Evolutionary conservation across 2,329 filamentous ascomycete genomes (phyloP), one percentile per base, ranked within the genome.

Genomic region (Hypoxylon sp.): DNA sequence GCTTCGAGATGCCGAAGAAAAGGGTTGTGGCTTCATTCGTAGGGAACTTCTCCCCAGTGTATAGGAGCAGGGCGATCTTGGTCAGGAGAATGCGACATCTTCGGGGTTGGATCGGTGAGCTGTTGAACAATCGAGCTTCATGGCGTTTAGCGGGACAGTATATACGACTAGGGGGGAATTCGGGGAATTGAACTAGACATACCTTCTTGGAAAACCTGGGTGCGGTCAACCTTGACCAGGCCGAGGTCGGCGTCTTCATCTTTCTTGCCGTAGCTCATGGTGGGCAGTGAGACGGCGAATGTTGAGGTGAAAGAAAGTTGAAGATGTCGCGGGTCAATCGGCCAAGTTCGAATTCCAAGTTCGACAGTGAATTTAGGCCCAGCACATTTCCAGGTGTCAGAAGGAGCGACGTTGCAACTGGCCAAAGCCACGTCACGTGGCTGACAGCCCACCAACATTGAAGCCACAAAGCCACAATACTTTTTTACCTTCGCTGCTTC

Each of bases 141-240:
- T 42, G 64, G 20, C 40, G 72, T 73, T 76, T 71, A 73, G 74
- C 81, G 77, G 82, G 77, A 76, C 67, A 65, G 46, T 42, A 72
- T 63, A 12, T 51, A 46, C 57, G 69, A 67, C 18, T 20, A 49
- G 71, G 45, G 71, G 45, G 57, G 20, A 36, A 45, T 18, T 33
- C 40, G 44, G 40, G 48, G 50, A 57, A 72, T 67, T 67, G 72
- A 69, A 72, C 64, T 61, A 61, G 68, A 72, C 84, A 78, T 81
- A 97, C 96, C 96, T 91, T 99, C 96, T 85, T 98, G 96, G 81
- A 98, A 98, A 71, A 99, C 96, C 75, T 95, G 93, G 61, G 95
- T 97, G 77, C 96, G 91, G 84, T 99, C 96, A 76, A 98, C 93
- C 87, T 95, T 97, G 85, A 98, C 91, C 84, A 98, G 87, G 78